These are phyloP conservation scores for Hypoxylon crocopeplum DNA, from an alignment of 495 filamentous ascomycete species.

Conservation along the genomic window DNA sequence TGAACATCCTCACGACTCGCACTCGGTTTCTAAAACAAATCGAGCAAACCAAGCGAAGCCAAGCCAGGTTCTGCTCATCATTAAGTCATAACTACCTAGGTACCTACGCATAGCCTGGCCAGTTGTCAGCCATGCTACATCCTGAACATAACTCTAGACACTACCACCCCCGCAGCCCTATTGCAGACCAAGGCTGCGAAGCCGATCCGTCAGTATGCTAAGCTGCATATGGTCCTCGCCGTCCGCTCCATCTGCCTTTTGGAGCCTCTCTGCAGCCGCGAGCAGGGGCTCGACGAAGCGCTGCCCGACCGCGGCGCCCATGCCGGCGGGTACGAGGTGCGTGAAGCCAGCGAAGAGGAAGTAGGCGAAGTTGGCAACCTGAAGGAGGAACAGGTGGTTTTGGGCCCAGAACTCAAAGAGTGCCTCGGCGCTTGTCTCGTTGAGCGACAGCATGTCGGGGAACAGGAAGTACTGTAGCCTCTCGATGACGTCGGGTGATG, in stretches of 20 bases:
- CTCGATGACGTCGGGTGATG: constrained; percentile 57
- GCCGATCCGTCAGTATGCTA: constrained; percentile 46
- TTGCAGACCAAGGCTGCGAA: constrained; percentile 36
- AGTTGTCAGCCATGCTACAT: no score
- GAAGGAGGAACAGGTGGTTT: constrained; percentile 52
- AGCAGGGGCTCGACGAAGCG: constrained; percentile 61
- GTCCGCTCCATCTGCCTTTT: constrained; percentile 41
- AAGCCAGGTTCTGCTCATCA: no score
- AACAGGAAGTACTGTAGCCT: constrained; percentile 54
- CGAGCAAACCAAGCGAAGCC: no score
- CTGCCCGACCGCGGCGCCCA: constrained; percentile 55
- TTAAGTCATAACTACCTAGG: no score
- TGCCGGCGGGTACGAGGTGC: constrained; percentile 47
- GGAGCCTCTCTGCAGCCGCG: constrained; percentile 51
- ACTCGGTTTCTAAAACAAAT: no score
- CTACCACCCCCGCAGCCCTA: no score
- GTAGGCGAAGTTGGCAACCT: constrained; percentile 57
- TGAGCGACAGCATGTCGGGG: constrained; percentile 43
- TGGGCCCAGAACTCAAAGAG: constrained; percentile 45
- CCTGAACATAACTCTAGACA: no score
- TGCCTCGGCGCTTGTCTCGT: constrained; percentile 32
- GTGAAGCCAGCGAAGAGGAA: constrained; percentile 56
- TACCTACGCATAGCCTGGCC: no score
- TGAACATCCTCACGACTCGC: no score
- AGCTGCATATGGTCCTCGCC: constrained; percentile 40